Base-by-base conservation (phyloP, 306 rosid genomes). In the Pueraria montana region DNA sequence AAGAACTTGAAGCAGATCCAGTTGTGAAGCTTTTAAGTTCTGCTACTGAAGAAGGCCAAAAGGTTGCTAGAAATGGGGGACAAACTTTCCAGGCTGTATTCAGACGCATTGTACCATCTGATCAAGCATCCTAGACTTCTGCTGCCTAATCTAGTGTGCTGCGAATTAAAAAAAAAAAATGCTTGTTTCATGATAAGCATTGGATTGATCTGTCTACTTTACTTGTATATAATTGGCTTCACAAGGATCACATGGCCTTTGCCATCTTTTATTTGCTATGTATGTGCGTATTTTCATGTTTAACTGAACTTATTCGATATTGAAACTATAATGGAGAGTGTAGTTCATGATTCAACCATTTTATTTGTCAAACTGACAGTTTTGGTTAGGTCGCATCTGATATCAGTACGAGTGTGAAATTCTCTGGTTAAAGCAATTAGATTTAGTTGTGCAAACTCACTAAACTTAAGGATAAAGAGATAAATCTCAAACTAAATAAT, bases 41-140 rank as follows among this genome's bases (percentile, higher is more conserved):
- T 77, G 98, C 93, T 48, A 96, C 98, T 3, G 97, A 96, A 89
- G 99, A 96, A 90, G 97, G 98, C n/a, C 99, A 94, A 72, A 94
- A 96, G 89, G 99, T 96, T 80, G 96, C 97, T 62, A 88, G 99
- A 70, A 96, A 91, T 85, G 99, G 84, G 30, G 99, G 99, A 63
- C 96, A 88, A 84, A 96, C 97, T 30, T 94, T 92, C 82, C 89
- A 20, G 80, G 98, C 98, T 14, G 87, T 96, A 43, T 92, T 18
- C 87, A 90, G 95, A 83, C 98, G 98, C 67, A 84, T 89, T 70
- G 80, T 49, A 11, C 89, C 88, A 52, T 63, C 79, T 34, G 84
- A 80, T 90, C 84, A 93, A 55, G 36, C 85, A 45, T 67, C 87
- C 4, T 24, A 84, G 78, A 55, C 26, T 46, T 81, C 2, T 24